These are phyloP conservation scores for Clonostachys rhizophaga DNA, from an alignment of 2,329 filamentous ascomycete species.

Conservation along the genomic window DNA sequence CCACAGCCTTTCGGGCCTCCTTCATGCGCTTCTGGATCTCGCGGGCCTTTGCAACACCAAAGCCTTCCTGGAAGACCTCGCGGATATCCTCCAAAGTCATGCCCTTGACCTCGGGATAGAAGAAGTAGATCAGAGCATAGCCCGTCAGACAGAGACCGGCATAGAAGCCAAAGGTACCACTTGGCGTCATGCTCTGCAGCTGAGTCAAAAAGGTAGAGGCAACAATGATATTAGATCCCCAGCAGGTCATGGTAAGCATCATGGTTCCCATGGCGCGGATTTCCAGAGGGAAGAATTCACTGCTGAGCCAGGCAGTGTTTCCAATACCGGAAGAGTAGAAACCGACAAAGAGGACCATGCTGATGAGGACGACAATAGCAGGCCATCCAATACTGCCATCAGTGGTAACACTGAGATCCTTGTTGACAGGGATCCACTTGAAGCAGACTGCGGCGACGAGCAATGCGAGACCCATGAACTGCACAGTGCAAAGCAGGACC, in stretches of 20 bases:
- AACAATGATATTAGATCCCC: constrained; percentile 28
- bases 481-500: not conserved
- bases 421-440: not conserved
- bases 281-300: constrained; percentile 22
- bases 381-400: constrained; percentile 15
- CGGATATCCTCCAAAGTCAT: constrained; percentile 45
- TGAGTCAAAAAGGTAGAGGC: not conserved
- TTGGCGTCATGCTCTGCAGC: not conserved
- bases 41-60: constrained; percentile 23
- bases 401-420: constrained; percentile 16
- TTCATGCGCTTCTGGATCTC: not conserved
- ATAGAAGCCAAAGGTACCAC: not conserved
- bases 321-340: constrained; percentile 12
- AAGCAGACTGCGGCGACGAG: not conserved
- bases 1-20: too few relatives aligned
- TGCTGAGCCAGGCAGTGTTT: constrained; percentile 12
- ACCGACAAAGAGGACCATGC: constrained; percentile 11
- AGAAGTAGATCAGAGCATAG: constrained; percentile 31
- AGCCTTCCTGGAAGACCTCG: constrained; percentile 39
- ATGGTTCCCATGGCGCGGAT: constrained; percentile 39
- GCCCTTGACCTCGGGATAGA: constrained; percentile 44
- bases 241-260: constrained; percentile 34
- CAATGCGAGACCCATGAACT: not conserved
- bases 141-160: not conserved
- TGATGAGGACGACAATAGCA: not conserved